Conservation (phyloP, 163 green algal genomes). For the Picocystis sp. region DNA sequence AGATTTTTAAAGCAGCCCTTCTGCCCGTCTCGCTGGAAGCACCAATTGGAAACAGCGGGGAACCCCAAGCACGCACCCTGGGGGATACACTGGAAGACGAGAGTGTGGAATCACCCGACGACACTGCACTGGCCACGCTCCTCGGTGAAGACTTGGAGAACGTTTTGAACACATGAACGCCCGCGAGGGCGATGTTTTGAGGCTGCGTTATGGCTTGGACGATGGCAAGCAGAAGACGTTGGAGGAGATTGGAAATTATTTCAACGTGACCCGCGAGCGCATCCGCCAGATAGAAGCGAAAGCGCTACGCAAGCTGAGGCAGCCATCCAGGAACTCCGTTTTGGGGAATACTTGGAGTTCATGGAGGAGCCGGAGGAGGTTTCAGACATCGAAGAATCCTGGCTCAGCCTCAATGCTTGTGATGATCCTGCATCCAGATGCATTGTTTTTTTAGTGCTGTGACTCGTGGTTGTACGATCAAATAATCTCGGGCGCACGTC, state of each 20-base stretch:
- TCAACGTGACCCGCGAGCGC: conserved; percentile 71
- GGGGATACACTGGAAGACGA: conserved; percentile 30
- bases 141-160: conserved; percentile 30
- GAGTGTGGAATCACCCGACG: conserved; percentile 1
- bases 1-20: conserved; percentile 8
- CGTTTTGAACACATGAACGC: conserved; percentile 49
- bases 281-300: conserved; percentile 85
- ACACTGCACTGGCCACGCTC: background rate
- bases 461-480: too few relatives aligned
- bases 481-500: too few relatives aligned
- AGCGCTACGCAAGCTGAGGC: conserved; percentile 55
- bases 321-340: conserved; percentile 1
- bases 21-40: conserved; percentile 16
- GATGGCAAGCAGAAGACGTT: conserved; percentile 51
- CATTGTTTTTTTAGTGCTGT: too few relatives aligned
- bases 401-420: too few relatives aligned
- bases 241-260: conserved; percentile 61
- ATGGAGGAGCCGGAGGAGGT: background rate
- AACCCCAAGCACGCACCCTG: conserved; percentile 7
- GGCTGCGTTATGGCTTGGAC: conserved; percentile 69
- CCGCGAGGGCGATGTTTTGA: conserved; percentile 58
- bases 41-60: conserved; percentile 2
- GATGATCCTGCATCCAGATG: too few relatives aligned
- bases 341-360: conserved; percentile 9
- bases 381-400: background rate